A percentile compares a stretch with the other conserved stretches of the same genome.
These are phyloP conservation scores for Hymenotorrendiella dingleyae DNA, from an alignment of 2,329 filamentous ascomycete genomes.

Conservation along the genomic window DNA sequence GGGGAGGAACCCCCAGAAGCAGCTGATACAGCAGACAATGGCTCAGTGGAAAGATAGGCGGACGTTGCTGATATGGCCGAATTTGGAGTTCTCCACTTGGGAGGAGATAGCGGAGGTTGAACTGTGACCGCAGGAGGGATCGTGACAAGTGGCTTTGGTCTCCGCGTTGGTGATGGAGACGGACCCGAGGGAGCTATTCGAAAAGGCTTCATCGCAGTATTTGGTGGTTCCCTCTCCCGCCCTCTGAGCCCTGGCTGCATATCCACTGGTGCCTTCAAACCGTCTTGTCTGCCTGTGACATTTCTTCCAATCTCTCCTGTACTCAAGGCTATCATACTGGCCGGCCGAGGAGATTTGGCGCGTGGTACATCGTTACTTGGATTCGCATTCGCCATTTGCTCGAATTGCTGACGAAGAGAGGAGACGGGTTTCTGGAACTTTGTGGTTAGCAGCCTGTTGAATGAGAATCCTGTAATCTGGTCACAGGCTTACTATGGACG, in stretches of 20 bases:
- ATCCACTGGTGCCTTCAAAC: conserved; percentile 14
- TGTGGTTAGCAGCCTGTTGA: conserved; percentile 6
- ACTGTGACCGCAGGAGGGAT: conserved; percentile 56
- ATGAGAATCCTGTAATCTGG: too few species aligned
- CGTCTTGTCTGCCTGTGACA: conserved; percentile 15
- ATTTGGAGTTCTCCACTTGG: conserved; percentile 36
- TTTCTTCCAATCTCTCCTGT: conserved; percentile 16
- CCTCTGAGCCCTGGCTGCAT: conserved; percentile 17
- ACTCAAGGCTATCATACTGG: conserved; percentile 11
- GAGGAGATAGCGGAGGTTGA: conserved; percentile 65
- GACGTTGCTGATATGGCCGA: conserved; percentile 20
- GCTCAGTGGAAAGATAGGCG: conserved; percentile 23
- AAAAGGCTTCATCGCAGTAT: conserved; percentile 21
- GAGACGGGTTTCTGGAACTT: conserved; percentile 68
- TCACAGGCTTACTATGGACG: conserved; percentile 64
- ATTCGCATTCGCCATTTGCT: conserved; percentile 59
- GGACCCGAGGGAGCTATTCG: conserved; percentile 17
- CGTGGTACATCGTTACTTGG: too few species aligned
- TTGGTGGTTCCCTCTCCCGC: conserved; percentile 19
- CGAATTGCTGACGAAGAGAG: conserved; percentile 73
- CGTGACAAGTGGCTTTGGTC: conserved; percentile 12
- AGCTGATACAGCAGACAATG: conserved; percentile 32
- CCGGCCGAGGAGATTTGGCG: conserved; percentile 25
- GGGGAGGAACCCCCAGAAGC: conserved; percentile 33
- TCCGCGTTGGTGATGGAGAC: conserved; percentile 26